phyloP scores from a whole-genome alignment of 257 asterid genomes.

The Plantago elongata region DNA sequence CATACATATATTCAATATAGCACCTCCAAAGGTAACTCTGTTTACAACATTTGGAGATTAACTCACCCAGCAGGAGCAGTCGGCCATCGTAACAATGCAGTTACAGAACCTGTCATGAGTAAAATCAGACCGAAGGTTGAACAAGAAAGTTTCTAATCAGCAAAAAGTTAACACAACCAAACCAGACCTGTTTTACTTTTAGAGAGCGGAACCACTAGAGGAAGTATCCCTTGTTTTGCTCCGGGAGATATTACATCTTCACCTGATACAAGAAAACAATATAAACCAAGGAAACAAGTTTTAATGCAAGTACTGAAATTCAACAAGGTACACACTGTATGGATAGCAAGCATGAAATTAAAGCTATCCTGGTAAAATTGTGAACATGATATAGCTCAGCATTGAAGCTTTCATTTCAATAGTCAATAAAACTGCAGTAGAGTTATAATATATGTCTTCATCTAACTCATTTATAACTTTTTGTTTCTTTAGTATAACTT shows the following conservation, averaged over 20 bases:
- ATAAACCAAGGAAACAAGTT: background rate
- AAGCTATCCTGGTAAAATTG: background rate
- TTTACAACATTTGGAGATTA: slow-evolving; percentile 20
- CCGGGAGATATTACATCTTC: slow-evolving; percentile 83
- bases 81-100: slow-evolving; percentile 96
- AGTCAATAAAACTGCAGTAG: no score
- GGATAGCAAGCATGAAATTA: slow-evolving; percentile 2
- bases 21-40: slow-evolving; percentile 8
- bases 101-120: slow-evolving; percentile 60
- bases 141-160: background rate
- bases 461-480: no score
- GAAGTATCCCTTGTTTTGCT: slow-evolving; percentile 81
- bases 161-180: slow-evolving; percentile 10
- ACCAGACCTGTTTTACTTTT: slow-evolving; percentile 57
- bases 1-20: slow-evolving; percentile 22
- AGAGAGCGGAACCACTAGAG: slow-evolving; percentile 83
- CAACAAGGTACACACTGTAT: slow-evolving; percentile 2
- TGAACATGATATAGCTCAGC: no score
- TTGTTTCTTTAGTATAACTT: no score
- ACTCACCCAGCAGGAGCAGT: slow-evolving; percentile 93
- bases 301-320: slow-evolving; percentile 8
- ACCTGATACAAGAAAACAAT: slow-evolving; percentile 35
- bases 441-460: no score
- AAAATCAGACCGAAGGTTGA: slow-evolving; percentile 12
- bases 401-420: slow-evolving; percentile 5